phyloP scores from a whole-genome alignment of 441 rosid genomes.

The Sinapis alba region DNA sequence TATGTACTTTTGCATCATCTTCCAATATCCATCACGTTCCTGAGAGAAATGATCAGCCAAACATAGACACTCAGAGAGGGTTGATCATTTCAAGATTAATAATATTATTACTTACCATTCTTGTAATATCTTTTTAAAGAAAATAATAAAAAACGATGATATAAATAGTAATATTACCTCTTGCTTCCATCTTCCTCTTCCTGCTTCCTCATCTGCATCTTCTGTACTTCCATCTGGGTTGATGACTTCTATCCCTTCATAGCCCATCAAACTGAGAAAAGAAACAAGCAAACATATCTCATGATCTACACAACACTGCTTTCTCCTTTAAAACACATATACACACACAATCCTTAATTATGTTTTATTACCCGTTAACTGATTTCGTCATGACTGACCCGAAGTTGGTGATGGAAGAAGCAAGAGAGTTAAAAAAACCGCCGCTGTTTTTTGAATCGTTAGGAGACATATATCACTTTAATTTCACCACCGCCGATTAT shows the following conservation, averaged over 20 bases:
- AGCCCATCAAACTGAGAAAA: conserved; percentile 62
- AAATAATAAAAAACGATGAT: neutral
- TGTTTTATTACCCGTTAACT: conserved; percentile 58
- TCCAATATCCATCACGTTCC: conserved; percentile 97
- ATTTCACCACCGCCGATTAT: conserved; percentile 27
- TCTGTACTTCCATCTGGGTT: conserved; percentile 92
- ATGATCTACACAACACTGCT: neutral
- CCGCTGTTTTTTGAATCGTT: conserved; percentile 57
- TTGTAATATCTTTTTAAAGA: neutral
- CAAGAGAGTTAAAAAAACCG: conserved; percentile 62
- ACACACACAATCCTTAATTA: neutral
- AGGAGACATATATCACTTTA: conserved; percentile 46
- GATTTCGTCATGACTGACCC: conserved; percentile 71
- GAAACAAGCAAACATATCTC: neutral
- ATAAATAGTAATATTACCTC: conserved; percentile 52
- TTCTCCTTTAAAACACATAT: neutral
- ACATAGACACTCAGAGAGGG: neutral
- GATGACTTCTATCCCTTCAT: conserved; percentile 89
- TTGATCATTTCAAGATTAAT: neutral
- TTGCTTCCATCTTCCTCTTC: conserved; percentile 89
- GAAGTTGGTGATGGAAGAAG: conserved; percentile 59
- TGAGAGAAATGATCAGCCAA: conserved; percentile 30
- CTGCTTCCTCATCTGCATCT: conserved; percentile 94
- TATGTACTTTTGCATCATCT: conserved; percentile 93
- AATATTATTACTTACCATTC: neutral